These are phyloP conservation scores for Moesziomyces antarcticus DNA, from an alignment of 1,284 basidiomycete genomes.

Conservation along the genomic window DNA sequence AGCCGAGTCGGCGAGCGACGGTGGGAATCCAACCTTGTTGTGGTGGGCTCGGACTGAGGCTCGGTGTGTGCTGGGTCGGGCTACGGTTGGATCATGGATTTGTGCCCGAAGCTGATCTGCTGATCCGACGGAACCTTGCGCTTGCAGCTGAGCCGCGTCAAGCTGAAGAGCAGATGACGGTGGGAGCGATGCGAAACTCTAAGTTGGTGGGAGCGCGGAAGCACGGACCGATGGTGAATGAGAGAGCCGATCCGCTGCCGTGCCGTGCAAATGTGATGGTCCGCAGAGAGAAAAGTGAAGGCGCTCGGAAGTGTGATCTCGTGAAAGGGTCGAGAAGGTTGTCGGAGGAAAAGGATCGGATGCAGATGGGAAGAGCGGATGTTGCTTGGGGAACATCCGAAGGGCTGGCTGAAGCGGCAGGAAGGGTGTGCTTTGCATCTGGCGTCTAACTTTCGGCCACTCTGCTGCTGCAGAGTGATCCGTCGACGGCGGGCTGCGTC, in stretches of 20 bases:
- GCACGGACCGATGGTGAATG: too few relatives aligned
- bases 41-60: neutral
- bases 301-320: neutral
- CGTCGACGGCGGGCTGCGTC: neutral
- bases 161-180: neutral
- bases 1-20: neutral
- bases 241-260: too few relatives aligned
- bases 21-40: neutral
- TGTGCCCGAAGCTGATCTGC: neutral
- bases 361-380: neutral
- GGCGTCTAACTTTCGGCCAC: too few relatives aligned
- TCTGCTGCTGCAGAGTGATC: neutral
- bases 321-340: neutral
- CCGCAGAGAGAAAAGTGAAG: neutral
- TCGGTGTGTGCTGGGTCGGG: neutral
- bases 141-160: constrained; percentile 4
- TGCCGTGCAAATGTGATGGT: too few relatives aligned
- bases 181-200: neutral
- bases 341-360: neutral
- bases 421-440: too few relatives aligned
- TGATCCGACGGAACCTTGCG: constrained; percentile 14
- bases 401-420: too few relatives aligned
- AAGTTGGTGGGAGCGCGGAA: constrained; percentile 1
- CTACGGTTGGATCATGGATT: constrained; percentile 9
- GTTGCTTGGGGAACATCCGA: too few relatives aligned